Evolutionary conservation across 2,329 filamentous ascomycete genomes (phyloP), one percentile per base, ranked within the genome.

Genomic region (Talaromyces rugulosus): DNA sequence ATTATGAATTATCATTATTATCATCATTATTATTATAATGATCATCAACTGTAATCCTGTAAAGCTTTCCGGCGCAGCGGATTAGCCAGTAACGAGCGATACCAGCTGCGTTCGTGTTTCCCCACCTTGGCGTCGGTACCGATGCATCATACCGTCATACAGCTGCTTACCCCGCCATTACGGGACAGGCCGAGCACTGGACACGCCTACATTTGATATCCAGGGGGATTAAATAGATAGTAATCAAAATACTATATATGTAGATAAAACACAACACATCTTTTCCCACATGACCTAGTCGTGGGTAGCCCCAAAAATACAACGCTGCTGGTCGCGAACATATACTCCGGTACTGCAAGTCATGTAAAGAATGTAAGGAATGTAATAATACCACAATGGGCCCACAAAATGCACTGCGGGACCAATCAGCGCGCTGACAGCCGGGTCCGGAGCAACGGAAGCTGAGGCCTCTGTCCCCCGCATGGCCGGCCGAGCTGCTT

Each of bases 391-490:
- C 50, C 27, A 5, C 14, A 0, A 53, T n/a, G 23, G 44, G n/a
- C 44, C 44, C 44, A 16, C 44, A 27, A 27, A n/a, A 16, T 5
- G 27, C 16, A 4, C 0, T 9, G 28, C 7, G 5, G 12, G 16
- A 11, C 50, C 50, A 53, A 53, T 53, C 27, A 30, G 27, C 50
- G 50, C 50, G 30, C 12, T 31, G 58, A 30, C 23, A 23, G 18
- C 58, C 4, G 23, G 12, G 7, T 53, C 58, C 58, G 58, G 58
- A 27, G 34, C 53, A 60, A 60, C 36, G 58, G 58, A 60, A 60
- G 58, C 51, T 50, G 16, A 1, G 6, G 18, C 33, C 33, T 36
- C 8, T 36, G 7, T 27, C 44, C 50, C 50, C 50, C 50, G 50
- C 50, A 53, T 53, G 50, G 50, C 50, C 50, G 50, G 31, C 23